Conservation (phyloP, 345 rosid genomes). For the Noccaea caerulescens region DNA sequence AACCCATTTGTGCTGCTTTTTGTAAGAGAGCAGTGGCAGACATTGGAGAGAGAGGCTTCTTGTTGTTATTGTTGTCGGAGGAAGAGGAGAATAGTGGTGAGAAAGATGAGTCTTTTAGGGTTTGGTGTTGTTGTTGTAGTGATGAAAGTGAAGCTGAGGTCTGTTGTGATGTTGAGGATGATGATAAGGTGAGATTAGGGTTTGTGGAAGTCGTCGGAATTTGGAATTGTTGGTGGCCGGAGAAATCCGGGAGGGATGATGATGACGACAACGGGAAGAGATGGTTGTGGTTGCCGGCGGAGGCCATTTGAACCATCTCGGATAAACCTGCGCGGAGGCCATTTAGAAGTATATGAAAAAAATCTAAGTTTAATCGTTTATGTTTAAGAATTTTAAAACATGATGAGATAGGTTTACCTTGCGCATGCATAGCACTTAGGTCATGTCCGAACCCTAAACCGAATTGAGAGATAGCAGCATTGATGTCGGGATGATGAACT, state of each 20-base stretch:
- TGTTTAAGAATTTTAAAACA: background rate
- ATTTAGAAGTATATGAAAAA: background rate
- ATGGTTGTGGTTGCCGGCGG: conserved; percentile 46
- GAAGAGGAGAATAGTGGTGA: conserved; percentile 46
- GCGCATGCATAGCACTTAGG: conserved; percentile 46
- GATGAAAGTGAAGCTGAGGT: conserved; percentile 31
- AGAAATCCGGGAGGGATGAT: conserved; percentile 48
- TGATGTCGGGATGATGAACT: conserved; percentile 52
- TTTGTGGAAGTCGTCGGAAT: conserved; percentile 42
- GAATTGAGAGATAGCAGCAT: conserved; percentile 52
- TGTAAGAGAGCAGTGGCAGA: conserved; percentile 94
- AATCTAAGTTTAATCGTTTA: background rate
- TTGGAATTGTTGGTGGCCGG: conserved; percentile 47
- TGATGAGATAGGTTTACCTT: conserved; percentile 39
- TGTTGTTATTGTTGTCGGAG: conserved; percentile 46
- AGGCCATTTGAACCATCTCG: conserved; percentile 63
- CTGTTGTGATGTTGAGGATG: conserved; percentile 46
- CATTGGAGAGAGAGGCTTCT: conserved; percentile 59
- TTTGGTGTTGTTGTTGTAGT: conserved; percentile 41
- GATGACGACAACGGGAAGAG: conserved; percentile 56
- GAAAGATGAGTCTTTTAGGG: conserved; percentile 40
- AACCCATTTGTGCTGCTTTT: conserved; percentile 96
- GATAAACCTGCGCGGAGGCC: conserved; percentile 44
- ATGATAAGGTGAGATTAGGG: conserved; percentile 58
- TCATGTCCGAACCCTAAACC: conserved; percentile 55